phyloP scores from a whole-genome alignment of 106 monocot species.

The Xerophyta viscosa region DNA sequence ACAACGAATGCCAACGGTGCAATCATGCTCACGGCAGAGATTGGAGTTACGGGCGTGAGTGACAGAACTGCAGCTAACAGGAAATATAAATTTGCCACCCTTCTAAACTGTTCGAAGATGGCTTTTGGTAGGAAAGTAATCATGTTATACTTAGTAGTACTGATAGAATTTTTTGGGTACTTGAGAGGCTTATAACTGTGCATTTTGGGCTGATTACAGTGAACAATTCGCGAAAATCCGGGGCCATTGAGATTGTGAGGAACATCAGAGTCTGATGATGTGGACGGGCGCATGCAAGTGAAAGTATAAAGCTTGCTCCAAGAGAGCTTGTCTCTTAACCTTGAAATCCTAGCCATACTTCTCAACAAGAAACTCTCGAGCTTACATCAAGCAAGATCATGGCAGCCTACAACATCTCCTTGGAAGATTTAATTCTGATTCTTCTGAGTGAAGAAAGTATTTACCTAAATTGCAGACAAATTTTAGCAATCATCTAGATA shows the following conservation, averaged over 20 bases:
- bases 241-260: conserved; percentile 46
- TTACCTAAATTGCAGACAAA: too few relatives aligned
- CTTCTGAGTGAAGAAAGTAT: too few relatives aligned
- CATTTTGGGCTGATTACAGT: conserved; percentile 32
- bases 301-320: conserved; percentile 70
- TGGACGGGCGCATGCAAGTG: conserved; percentile 33
- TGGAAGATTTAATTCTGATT: too few relatives aligned
- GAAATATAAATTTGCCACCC: conserved; percentile 92
- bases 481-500: too few relatives aligned
- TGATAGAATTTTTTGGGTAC: conserved; percentile 54
- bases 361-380: neutral
- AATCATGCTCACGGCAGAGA: conserved; percentile 62
- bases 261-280: conserved; percentile 6
- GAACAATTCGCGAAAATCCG: conserved; percentile 64
- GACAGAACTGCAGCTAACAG: conserved; percentile 66
- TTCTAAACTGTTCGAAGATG: conserved; percentile 84
- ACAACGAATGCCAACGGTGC: conserved; percentile 71
- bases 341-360: conserved; percentile 8
- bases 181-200: conserved; percentile 30
- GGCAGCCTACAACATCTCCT: too few relatives aligned
- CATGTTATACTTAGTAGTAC: conserved; percentile 90
- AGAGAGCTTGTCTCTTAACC: conserved; percentile 27
- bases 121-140: conserved; percentile 86
- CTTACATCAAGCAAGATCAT: too few relatives aligned
- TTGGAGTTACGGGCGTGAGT: conserved; percentile 58